These are phyloP conservation scores for Comarum palustre DNA, from an alignment of 306 rosid genomes.

Conservation along the genomic window DNA sequence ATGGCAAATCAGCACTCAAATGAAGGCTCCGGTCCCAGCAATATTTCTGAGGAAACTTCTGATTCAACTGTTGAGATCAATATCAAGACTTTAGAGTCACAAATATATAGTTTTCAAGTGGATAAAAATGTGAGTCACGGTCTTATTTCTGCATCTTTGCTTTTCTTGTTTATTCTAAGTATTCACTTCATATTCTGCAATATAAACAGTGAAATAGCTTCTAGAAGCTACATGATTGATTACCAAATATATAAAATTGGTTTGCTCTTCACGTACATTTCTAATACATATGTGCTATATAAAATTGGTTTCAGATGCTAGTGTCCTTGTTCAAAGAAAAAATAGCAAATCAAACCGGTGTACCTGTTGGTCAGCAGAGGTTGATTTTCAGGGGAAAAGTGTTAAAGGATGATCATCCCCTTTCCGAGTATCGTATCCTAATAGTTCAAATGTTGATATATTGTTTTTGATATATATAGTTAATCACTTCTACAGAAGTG, in stretches of 20 bases:
- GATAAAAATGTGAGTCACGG: constrained; percentile 57
- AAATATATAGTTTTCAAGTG: constrained; percentile 67
- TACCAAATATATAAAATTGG: neutral
- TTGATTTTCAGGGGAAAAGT: constrained; percentile 95
- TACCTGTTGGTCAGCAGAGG: constrained; percentile 85
- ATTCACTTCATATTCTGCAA: neutral
- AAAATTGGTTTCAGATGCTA: constrained; percentile 55
- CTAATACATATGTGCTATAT: neutral
- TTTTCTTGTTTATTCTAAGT: neutral
- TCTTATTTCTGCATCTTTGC: neutral
- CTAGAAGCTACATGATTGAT: neutral
- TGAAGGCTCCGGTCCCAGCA: constrained; percentile 60
- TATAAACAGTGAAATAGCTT: neutral
- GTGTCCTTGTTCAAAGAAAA: constrained; percentile 77
- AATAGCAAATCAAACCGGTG: constrained; percentile 69
- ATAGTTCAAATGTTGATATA: neutral
- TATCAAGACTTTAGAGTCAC: constrained; percentile 87
- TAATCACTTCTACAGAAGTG: neutral
- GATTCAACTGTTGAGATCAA: constrained; percentile 76
- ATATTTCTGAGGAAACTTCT: constrained; percentile 42
- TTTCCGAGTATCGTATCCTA: constrained; percentile 94
- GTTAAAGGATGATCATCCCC: constrained; percentile 76
- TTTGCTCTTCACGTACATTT: constrained; percentile 19
- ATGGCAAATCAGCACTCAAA: constrained; percentile 67
- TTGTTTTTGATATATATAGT: neutral